Evolutionary conservation across 257 asterid genomes (phyloP).

Genomic region (Nemophila menziesii): DNA sequence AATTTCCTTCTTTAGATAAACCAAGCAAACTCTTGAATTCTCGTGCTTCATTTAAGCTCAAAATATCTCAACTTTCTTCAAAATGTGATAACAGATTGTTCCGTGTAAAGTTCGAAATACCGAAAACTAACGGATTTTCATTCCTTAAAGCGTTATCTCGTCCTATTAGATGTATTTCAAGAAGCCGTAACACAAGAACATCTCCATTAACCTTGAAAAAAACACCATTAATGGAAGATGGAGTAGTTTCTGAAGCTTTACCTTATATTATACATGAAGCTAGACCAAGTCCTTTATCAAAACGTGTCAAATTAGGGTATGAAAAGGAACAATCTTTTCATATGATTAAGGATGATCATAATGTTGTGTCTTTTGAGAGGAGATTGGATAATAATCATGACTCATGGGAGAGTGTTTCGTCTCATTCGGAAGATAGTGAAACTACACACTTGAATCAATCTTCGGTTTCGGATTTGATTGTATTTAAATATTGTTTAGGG

Average conservation of each 20-base stretch:
- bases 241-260: conserved; percentile 37
- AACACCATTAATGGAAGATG: conserved; percentile 40
- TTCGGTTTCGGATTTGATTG: conserved; percentile 52
- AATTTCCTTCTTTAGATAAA: conserved; percentile 48
- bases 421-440: conserved; percentile 54
- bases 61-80: conserved; percentile 90
- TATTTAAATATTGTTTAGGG: conserved; percentile 85
- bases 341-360: conserved; percentile 20
- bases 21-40: conserved; percentile 56
- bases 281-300: conserved; percentile 69
- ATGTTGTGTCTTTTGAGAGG: conserved; percentile 24
- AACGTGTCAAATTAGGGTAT: conserved; percentile 76
- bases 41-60: conserved; percentile 73
- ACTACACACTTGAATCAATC: conserved; percentile 31
- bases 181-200: conserved; percentile 40
- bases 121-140: conserved; percentile 41
- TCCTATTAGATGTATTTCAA: conserved; percentile 75
- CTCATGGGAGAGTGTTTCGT: conserved; percentile 32
- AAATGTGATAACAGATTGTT: conserved; percentile 79
- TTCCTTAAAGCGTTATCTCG: conserved; percentile 43
- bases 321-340: conserved; percentile 37
- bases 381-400: conserved; percentile 34
- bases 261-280: conserved; percentile 67
- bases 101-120: conserved; percentile 49
- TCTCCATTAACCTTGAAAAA: conserved; percentile 35